Percentiles rank a stretch among this genome's conserved stretches.
These are phyloP conservation scores for Acanthamoeba castellanii DNA, from an alignment of 208 protist species.

Conservation along the genomic window DNA sequence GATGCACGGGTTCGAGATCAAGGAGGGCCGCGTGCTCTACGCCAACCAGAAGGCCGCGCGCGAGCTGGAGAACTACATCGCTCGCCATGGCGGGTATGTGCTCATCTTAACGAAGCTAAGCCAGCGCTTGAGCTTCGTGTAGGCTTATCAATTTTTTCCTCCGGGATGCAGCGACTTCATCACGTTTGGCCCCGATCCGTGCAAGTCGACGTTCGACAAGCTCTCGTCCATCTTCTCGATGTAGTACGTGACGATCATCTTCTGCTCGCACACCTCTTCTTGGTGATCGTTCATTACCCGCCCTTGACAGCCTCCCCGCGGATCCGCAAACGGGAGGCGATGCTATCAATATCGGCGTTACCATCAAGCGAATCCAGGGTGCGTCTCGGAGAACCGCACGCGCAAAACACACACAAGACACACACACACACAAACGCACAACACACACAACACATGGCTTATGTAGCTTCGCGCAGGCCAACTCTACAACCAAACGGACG, in stretches of 20 bases:
- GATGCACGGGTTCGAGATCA: conserved; percentile 57
- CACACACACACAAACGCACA: too few species aligned
- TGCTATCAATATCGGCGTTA: conserved; percentile 26
- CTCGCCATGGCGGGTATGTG: conserved; percentile 5
- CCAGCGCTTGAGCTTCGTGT: background rate
- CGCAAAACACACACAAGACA: background rate
- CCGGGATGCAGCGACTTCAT: background rate
- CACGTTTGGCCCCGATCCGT: conserved; percentile 19
- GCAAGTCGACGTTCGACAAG: conserved; percentile 44
- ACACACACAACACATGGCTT: background rate
- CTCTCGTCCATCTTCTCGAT: background rate
- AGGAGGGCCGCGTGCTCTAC: conserved; percentile 38
- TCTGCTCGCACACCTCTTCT: background rate
- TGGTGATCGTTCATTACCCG: background rate
- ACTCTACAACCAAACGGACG: conserved; percentile 49
- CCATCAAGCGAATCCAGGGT: conserved; percentile 27
- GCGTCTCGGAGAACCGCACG: background rate
- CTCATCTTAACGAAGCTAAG: background rate
- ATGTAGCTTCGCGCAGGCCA: background rate
- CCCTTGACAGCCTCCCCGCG: background rate
- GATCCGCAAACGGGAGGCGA: conserved; percentile 5
- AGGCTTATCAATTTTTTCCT: too few species aligned
- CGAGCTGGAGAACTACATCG: conserved; percentile 49
- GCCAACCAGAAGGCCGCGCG: conserved; percentile 26
- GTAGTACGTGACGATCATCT: background rate